phyloP scores from a whole-genome alignment of 2,329 filamentous ascomycete species.

The Fusarium sp. region DNA sequence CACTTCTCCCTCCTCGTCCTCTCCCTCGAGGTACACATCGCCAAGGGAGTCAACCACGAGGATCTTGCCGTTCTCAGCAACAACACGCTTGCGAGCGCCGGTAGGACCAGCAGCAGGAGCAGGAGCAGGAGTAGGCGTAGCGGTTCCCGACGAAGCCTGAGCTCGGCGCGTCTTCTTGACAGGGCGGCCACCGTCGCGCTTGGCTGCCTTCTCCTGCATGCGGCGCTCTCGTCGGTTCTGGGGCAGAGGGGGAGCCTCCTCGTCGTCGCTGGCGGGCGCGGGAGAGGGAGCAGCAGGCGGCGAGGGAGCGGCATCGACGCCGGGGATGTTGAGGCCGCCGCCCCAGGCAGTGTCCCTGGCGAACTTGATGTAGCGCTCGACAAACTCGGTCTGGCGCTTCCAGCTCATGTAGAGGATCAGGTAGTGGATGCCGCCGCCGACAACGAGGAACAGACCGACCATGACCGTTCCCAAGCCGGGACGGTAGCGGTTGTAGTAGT shows the following conservation, averaged over 20 bases:
- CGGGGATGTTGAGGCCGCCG: constrained; percentile 78
- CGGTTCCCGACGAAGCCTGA: constrained; percentile 53
- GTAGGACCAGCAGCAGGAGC: constrained; percentile 58
- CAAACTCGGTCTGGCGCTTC: constrained; percentile 90
- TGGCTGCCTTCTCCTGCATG: constrained; percentile 85
- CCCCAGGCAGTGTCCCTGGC: constrained; percentile 92
- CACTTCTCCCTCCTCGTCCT: constrained; percentile 84
- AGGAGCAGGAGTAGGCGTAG: constrained; percentile 64
- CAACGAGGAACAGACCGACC: constrained; percentile 80
- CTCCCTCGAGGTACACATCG: constrained; percentile 94
- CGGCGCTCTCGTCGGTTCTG: constrained; percentile 89
- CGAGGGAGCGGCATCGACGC: constrained; percentile 62
- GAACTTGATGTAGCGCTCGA: constrained; percentile 90
- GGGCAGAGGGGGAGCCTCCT: constrained; percentile 60
- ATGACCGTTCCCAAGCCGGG: constrained; percentile 90
- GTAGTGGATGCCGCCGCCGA: constrained; percentile 90
- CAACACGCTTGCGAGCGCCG: constrained; percentile 85
- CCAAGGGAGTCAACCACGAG: constrained; percentile 91
- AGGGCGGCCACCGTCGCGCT: constrained; percentile 72
- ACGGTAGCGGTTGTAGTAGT: constrained; percentile 96
- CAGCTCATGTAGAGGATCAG: constrained; percentile 84
- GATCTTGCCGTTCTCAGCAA: constrained; percentile 94
- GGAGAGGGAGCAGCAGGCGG: constrained; percentile 58
- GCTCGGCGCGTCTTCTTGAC: constrained; percentile 58
- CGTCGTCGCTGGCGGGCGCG: constrained; percentile 59